Percentiles rank a stretch among this genome's conserved stretches.
Evolutionary conservation across 2,329 filamentous ascomycete species (phyloP).

Genomic region (Xylaria multiplex): DNA sequence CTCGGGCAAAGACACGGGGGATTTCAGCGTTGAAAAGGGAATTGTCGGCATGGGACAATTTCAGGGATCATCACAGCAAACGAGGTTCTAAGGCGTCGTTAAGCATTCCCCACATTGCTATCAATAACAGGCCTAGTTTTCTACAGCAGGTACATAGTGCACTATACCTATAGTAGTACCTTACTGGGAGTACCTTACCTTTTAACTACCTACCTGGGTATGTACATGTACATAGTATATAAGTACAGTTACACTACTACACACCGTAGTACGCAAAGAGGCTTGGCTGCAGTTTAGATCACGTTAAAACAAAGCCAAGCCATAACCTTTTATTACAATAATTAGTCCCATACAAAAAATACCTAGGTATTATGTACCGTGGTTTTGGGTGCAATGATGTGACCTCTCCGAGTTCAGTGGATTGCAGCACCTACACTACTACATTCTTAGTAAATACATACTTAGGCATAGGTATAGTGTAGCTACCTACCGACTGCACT

Average conservation of each 20-base stretch:
- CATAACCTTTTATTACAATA: not conserved
- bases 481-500: no score
- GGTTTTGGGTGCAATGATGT: no score
- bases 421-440: no score
- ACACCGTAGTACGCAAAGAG: no score
- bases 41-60: conserved; percentile 31
- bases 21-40: conserved; percentile 21
- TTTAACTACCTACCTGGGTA: no score
- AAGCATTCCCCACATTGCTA: conserved; percentile 27
- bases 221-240: no score
- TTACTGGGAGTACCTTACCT: not conserved
- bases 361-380: no score
- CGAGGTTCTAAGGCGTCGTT: conserved; percentile 13
- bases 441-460: no score
- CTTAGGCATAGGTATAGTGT: no score
- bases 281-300: not conserved
- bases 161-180: not conserved
- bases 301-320: not conserved
- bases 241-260: no score
- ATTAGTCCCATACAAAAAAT: no score
- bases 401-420: no score
- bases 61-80: conserved; percentile 17
- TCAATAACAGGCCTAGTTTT: conserved; percentile 18
- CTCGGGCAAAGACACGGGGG: conserved; percentile 39
- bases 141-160: conserved; percentile 2